phyloP scores from a whole-genome alignment of 768 basidiomycete genomes.

The Boletus tomentosulus region DNA sequence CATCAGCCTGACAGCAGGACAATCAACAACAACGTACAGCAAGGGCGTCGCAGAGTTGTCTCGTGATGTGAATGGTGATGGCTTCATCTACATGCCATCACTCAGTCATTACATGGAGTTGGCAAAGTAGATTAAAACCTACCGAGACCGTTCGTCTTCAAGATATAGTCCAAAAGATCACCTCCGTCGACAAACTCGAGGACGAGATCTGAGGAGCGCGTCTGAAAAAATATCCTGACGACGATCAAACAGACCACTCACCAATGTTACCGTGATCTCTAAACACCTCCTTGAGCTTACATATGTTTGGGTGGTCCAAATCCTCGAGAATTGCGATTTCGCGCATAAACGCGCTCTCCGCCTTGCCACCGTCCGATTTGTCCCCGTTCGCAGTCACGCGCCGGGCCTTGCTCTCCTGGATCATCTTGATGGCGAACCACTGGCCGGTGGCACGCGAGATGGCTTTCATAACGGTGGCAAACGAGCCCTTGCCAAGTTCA shows the following conservation, averaged over 20 bases:
- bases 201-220: conserved; percentile 58
- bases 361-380: conserved; percentile 27
- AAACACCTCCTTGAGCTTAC: conserved; percentile 73
- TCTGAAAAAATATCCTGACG: conserved; percentile 17
- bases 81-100: conserved; percentile 41
- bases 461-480: conserved; percentile 86
- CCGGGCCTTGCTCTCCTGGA: conserved; percentile 49
- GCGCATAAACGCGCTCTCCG: conserved; percentile 47
- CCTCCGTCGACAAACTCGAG: conserved; percentile 86
- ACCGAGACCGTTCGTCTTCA: conserved; percentile 60
- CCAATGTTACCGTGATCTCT: conserved; percentile 60
- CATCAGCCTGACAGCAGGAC: conserved; percentile 1
- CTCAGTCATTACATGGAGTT: neutral
- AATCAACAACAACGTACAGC: conserved; percentile 42
- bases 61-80: conserved; percentile 64
- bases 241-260: conserved; percentile 29
- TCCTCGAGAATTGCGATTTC: conserved; percentile 78
- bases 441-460: conserved; percentile 65
- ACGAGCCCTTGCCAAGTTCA: conserved; percentile 86
- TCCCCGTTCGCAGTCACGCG: conserved; percentile 32
- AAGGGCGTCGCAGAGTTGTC: conserved; percentile 79
- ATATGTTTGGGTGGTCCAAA: conserved; percentile 80
- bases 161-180: conserved; percentile 79
- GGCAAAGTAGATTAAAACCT: conserved; percentile 22
- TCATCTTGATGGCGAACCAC: conserved; percentile 88